A percentile compares a stretch with the other conserved stretches of the same genome.
These are phyloP conservation scores for Hymenoscyphus infarciens DNA, from an alignment of 2,329 filamentous ascomycete species.

Conservation along the genomic window DNA sequence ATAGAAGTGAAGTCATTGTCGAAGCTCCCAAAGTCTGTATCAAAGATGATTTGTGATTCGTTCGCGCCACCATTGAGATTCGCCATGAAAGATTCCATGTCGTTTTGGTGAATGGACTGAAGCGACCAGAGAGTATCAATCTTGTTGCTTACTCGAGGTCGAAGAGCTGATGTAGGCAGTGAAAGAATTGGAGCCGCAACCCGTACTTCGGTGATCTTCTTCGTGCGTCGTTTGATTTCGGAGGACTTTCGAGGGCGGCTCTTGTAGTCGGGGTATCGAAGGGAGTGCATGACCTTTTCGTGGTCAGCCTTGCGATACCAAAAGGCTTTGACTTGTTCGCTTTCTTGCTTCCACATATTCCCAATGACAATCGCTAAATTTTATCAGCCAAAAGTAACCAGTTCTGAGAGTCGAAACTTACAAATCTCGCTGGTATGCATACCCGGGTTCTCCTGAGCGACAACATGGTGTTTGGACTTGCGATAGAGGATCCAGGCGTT, in stretches of 20 bases:
- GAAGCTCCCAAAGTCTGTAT: not conserved
- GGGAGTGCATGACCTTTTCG: slow-evolving; percentile 4
- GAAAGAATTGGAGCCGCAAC: not conserved
- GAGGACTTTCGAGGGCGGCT: slow-evolving; percentile 8
- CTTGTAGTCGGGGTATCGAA: slow-evolving; percentile 7
- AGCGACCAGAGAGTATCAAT: not conserved
- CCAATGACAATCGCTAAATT: slow-evolving; percentile 5
- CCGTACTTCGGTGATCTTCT: not conserved
- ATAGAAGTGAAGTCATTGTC: not conserved
- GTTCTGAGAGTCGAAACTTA: not conserved
- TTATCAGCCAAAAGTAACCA: not conserved
- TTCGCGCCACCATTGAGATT: not conserved
- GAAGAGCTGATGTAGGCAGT: not conserved
- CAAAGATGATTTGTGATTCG: not conserved
- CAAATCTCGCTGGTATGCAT: slow-evolving; percentile 11
- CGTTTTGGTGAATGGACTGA: not conserved
- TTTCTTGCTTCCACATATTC: slow-evolving; percentile 10
- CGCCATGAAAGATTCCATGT: not conserved
- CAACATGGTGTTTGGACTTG: slow-evolving; percentile 8
- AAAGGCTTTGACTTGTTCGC: not conserved
- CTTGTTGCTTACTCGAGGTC: not conserved
- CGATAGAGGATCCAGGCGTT: slow-evolving; percentile 13
- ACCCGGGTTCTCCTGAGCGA: slow-evolving; percentile 3
- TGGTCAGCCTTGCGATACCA: slow-evolving; percentile 4
- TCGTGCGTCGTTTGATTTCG: slow-evolving; percentile 6